phyloP scores from a whole-genome alignment of 116 monocot species.

The Dioscorea cayenensis region DNA sequence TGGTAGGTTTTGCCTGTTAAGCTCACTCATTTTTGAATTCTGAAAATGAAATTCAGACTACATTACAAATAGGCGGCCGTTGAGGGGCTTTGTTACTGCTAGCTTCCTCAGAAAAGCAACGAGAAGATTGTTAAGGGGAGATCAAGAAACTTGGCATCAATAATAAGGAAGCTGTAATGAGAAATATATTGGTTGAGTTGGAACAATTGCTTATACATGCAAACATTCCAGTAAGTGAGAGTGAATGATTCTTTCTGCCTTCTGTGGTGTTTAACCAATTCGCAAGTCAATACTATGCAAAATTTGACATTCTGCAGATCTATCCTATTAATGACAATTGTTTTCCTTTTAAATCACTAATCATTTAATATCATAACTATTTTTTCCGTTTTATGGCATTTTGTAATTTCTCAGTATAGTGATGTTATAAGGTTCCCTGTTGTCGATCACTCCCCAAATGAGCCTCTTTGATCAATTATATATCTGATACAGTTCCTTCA shows the following conservation, averaged over 20 bases:
- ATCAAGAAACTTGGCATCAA: conserved; percentile 9
- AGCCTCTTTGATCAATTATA: no score
- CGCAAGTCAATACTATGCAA: no score
- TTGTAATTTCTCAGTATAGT: no score
- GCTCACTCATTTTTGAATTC: not conserved
- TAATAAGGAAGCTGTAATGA: conserved; percentile 15
- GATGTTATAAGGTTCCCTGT: no score
- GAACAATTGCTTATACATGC: conserved; percentile 73
- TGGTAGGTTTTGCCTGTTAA: not conserved
- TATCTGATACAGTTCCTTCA: no score
- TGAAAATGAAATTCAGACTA: conserved; percentile 43
- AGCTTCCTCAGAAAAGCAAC: conserved; percentile 58
- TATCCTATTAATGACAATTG: no score
- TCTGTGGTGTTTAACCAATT: not conserved
- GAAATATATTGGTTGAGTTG: conserved; percentile 50
- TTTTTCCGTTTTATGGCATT: no score
- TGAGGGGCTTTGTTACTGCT: conserved; percentile 89
- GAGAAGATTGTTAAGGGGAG: conserved; percentile 20
- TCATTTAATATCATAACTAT: no score
- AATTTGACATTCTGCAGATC: no score
- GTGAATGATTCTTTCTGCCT: not conserved
- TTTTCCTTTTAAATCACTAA: no score
- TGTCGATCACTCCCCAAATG: no score
- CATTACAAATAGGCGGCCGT: conserved; percentile 52
- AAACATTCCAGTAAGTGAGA: conserved; percentile 64